Conservation (phyloP, 2,329 filamentous ascomycete species). For the Diaporthe humulicola region DNA sequence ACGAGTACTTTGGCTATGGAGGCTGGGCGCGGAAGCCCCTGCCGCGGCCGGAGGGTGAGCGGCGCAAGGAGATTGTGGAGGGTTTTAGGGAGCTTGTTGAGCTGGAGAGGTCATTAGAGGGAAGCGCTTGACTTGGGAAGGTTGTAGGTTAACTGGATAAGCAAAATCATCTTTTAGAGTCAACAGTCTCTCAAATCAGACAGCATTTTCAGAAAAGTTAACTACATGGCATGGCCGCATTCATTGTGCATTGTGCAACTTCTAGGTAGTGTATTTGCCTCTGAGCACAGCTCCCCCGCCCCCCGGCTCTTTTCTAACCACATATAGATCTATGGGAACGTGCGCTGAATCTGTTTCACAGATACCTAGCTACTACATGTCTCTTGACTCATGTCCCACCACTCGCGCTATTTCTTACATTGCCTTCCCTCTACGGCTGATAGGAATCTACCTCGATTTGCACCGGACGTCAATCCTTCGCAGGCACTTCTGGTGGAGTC, state of each 20-base stretch:
- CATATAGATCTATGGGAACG: too few species aligned
- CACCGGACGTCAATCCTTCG: neutral
- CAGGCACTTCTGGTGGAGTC: neutral
- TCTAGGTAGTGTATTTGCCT: too few species aligned
- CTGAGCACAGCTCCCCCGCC: too few species aligned
- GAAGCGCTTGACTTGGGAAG: neutral
- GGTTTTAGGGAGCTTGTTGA: constrained; percentile 37
- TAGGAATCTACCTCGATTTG: neutral
- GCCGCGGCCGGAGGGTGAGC: constrained; percentile 27
- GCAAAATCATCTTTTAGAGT: too few species aligned
- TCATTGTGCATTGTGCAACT: too few species aligned
- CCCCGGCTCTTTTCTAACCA: too few species aligned
- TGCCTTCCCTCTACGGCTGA: neutral
- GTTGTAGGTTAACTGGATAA: neutral
- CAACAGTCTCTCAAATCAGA: too few species aligned
- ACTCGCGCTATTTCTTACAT: neutral
- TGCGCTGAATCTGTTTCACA: too few species aligned
- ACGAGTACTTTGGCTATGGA: constrained; percentile 75
- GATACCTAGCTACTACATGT: too few species aligned
- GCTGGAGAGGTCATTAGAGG: constrained; percentile 31
- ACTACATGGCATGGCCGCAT: too few species aligned
- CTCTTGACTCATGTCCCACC: too few species aligned
- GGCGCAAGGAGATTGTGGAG: constrained; percentile 18
- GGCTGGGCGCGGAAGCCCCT: constrained; percentile 70
- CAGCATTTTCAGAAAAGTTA: too few species aligned